phyloP scores from a whole-genome alignment of 2,329 filamentous ascomycete genomes.

The Zarea fungicola region DNA sequence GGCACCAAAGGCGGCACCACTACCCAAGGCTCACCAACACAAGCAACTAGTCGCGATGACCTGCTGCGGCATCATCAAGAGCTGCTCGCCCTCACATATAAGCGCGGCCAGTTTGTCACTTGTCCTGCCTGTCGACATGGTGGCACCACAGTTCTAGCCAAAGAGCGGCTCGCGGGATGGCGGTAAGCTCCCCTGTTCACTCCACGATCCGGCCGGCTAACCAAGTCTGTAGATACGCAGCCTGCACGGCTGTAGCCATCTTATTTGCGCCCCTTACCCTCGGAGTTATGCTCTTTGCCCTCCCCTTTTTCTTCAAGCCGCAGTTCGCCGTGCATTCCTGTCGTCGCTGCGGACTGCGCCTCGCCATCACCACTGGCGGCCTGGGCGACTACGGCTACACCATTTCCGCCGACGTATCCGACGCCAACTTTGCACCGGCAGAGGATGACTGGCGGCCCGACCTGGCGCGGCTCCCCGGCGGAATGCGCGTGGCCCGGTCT shows the following conservation, averaged over 20 bases:
- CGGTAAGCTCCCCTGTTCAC: constrained; percentile 2
- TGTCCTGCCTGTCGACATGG: constrained; percentile 14
- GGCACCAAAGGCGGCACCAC: neutral
- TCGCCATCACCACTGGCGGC: constrained; percentile 13
- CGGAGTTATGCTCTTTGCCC: constrained; percentile 8
- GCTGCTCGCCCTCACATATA: constrained; percentile 10
- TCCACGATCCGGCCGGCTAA: neutral
- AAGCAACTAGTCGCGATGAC: neutral
- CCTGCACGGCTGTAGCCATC: constrained; percentile 12
- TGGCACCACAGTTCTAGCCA: constrained; percentile 12
- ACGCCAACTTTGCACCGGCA: constrained; percentile 8
- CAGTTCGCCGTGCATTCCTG: constrained; percentile 14
- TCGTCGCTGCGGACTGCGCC: constrained; percentile 14
- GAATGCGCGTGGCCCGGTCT: constrained; percentile 11
- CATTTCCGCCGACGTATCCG: constrained; percentile 8
- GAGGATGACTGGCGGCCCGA: constrained; percentile 14
- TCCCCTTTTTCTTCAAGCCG: constrained; percentile 10
- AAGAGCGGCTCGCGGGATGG: constrained; percentile 12
- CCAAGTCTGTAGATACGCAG: constrained; percentile 10
- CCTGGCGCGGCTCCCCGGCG: constrained; percentile 13
- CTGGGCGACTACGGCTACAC: constrained; percentile 11
- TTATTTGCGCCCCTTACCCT: constrained; percentile 13
- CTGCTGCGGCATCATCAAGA: constrained; percentile 3
- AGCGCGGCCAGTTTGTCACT: constrained; percentile 13
- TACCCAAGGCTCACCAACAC: neutral